Base-by-base conservation (phyloP, 108 stramenopile species). In the Cyclotella cryptica region DNA sequence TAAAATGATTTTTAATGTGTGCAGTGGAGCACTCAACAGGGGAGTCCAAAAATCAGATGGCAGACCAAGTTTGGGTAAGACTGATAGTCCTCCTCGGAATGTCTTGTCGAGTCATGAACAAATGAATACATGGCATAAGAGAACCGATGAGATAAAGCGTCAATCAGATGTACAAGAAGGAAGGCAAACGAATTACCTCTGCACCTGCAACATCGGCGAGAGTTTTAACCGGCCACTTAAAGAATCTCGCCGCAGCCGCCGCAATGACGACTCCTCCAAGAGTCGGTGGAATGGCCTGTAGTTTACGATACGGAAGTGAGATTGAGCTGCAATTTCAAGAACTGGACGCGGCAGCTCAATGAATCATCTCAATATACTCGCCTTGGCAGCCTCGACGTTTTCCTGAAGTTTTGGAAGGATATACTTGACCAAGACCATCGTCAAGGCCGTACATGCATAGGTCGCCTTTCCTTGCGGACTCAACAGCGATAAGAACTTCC, bases 71-170 rank as follows among this genome's bases (percentile, higher is more conserved):
- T 74, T 81, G 8, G 93, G 93, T n/a, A 92, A 46, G 10, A 90
- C 79, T n/a, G 86, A 80, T 71, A 86, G 69, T 12, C 91, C 93
- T 30, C 91, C 91, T 12, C 51, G 45, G 69, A 95, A 95, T 19
- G 91, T 92, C 18, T 78, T 77, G 15, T 78, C 80, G 15, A 77
- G 88, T 87, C 26, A 47, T 3, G 15, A 27, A 35, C 24, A 24
- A 68, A 30, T 51, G 3, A 51, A 40, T 11, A 39, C n/a, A 12
- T 30, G 6, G 29, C 26, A 69, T 35, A 17, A 53, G 9, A 49
- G 18, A 9, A 49, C 47, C 2, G 3, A 49, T 49, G 15, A n/a
- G 47, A n/a, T 17, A 7, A 3, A 49, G 3, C 21, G 4, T 1
- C 5, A 21, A 55, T 9, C n/a, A 55, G 24, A 40, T 42, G 10